phyloP scores from a whole-genome alignment of 306 rosid species.

The Begonia peltatifolia region DNA sequence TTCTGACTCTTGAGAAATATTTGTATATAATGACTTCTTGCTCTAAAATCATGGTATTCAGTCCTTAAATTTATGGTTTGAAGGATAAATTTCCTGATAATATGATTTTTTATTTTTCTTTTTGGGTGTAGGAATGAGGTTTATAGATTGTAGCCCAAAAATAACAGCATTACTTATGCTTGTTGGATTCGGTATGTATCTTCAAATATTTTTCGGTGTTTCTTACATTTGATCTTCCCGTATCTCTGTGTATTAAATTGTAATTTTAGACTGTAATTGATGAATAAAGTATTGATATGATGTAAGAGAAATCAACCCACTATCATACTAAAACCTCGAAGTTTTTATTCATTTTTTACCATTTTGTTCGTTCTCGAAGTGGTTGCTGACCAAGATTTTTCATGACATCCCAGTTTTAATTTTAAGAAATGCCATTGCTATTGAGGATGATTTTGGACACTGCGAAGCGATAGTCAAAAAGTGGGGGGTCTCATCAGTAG shows the following conservation, averaged over 20 bases:
- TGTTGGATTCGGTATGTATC: conserved; percentile 42
- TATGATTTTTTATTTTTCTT: not conserved
- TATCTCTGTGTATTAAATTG: not conserved
- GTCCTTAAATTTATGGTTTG: not conserved
- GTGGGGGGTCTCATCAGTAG: conserved; percentile 63
- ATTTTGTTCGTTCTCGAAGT: not conserved
- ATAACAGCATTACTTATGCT: conserved; percentile 32
- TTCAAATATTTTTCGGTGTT: not conserved
- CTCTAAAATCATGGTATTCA: not conserved
- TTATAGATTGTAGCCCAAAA: conserved; percentile 52
- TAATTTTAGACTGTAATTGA: not conserved
- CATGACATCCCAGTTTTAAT: conserved; percentile 9
- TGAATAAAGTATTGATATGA: no score
- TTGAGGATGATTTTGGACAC: conserved; percentile 26
- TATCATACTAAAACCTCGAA: no score
- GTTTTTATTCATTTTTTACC: no score
- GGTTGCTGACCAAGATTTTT: conserved; percentile 4
- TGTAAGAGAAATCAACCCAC: no score
- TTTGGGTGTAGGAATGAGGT: conserved; percentile 20
- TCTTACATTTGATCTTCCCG: not conserved
- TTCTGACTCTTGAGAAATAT: not conserved
- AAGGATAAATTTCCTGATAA: not conserved
- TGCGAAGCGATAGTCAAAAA: conserved; percentile 61
- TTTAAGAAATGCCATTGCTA: conserved; percentile 28
- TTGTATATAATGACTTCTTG: not conserved